Base-by-base conservation (phyloP, 192 early-diverging fungal species). In the Cetraspora pellucida region DNA sequence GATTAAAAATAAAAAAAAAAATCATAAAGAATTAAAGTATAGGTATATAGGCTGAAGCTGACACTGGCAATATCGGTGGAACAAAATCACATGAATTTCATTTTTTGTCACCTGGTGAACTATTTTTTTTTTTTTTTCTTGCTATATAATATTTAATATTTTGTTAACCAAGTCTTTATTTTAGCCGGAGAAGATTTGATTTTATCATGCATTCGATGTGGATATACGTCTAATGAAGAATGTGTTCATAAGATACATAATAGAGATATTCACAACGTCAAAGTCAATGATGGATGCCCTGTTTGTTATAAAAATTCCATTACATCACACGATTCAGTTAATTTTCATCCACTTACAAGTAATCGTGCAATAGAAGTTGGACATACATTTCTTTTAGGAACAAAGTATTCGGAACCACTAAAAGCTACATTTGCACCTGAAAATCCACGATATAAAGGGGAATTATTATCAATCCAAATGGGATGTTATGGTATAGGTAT, bases 401-500 rank as follows among this genome's bases (percentile, higher is more conserved):
- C 91, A 37, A 94, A 91, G 77, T 97, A 96, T 82, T 97, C 96
- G 11, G 60, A 77, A 19, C 81, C 89, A 13, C 77, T 97, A 65
- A 82, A 89, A 30, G 92, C 94, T 1, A 81, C 70, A 7, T 89
- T 90, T 66, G 57, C 72, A 27, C 68, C 76, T 2, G 77, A 59
- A 13, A 72, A 69, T 2, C 65, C 59, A 37, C 65, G 70, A 14
- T 78, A 82, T 50, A 54, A 81, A 8, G 79, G 71, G 11, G 65
- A 83, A 30, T 69, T 83, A 19, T 71, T 77, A 2, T 87, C 84
- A 28, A 87, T 93, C 54, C 87, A 94, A 74, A 96, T 96, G 95
- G 95, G 96, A 43, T 96, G 96, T 83, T 96, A 90, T 73, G 95
- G 95, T 30, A 89, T 97, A 37, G 96, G 96, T 44, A 82, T 97